Percentiles rank a stretch among this genome's conserved stretches.
Evolutionary conservation across 106 monocot genomes (phyloP).

Genomic region (Dendrobium catenatum): DNA sequence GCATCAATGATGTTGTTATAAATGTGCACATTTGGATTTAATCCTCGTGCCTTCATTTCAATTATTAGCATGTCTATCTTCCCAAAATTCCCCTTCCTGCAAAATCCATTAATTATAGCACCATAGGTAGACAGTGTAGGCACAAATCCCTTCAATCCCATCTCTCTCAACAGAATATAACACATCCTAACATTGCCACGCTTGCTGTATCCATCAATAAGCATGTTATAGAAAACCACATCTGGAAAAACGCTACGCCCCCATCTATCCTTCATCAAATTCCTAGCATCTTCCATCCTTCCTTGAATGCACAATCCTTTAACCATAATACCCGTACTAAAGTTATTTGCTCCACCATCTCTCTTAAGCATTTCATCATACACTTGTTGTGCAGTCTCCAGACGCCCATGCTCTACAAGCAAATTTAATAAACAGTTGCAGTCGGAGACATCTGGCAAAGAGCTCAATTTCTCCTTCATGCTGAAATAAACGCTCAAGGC

Average conservation of each 20-base stretch:
- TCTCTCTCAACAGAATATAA: slow-evolving; percentile 43
- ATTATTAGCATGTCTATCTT: slow-evolving; percentile 33
- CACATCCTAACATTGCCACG: slow-evolving; percentile 38
- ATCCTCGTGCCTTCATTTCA: slow-evolving; percentile 60
- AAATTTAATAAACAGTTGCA: slow-evolving; percentile 44
- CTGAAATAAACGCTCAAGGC: slow-evolving; percentile 26
- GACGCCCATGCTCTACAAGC: slow-evolving; percentile 31
- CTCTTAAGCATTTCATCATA: slow-evolving; percentile 78
- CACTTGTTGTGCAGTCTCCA: slow-evolving; percentile 35
- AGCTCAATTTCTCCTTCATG: slow-evolving; percentile 9
- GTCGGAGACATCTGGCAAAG: slow-evolving; percentile 27
- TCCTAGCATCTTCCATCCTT: slow-evolving; percentile 54
- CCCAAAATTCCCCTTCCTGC: slow-evolving; percentile 37
- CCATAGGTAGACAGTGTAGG: slow-evolving; percentile 73
- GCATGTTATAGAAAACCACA: slow-evolving; percentile 69
- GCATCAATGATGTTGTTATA: slow-evolving; percentile 58
- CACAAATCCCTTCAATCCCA: slow-evolving; percentile 76
- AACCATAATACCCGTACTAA: slow-evolving; percentile 51
- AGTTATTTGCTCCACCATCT: slow-evolving; percentile 46
- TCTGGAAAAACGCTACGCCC: slow-evolving; percentile 61
- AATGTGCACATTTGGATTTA: slow-evolving; percentile 58
- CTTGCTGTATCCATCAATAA: slow-evolving; percentile 72
- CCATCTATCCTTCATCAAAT: slow-evolving; percentile 61
- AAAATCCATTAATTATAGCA: slow-evolving; percentile 56
- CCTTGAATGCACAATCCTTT: slow-evolving; percentile 52